Conservation (phyloP, 1,284 basidiomycete genomes). For the Ustanciosporium gigantosporum region DNA sequence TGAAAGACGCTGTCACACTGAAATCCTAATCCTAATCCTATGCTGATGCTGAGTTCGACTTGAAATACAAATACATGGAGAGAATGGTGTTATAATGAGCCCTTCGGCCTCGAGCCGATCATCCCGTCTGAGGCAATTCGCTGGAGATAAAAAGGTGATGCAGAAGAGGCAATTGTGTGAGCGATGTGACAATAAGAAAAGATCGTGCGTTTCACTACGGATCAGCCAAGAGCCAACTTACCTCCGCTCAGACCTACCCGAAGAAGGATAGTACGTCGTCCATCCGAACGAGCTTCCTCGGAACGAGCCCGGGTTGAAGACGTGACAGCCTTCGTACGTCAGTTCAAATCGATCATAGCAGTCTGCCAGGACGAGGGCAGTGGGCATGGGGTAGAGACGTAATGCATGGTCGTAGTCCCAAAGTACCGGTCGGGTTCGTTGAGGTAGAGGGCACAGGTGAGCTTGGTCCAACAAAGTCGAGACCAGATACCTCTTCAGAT, state of each 20-base stretch:
- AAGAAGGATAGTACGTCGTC: constrained; percentile 61
- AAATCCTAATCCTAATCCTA: too few relatives aligned
- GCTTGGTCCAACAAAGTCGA: constrained; percentile 61
- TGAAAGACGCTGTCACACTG: too few relatives aligned
- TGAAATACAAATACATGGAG: too few relatives aligned
- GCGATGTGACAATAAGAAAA: too few relatives aligned
- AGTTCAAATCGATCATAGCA: constrained; percentile 94
- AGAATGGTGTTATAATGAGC: too few relatives aligned
- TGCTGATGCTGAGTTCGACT: too few relatives aligned
- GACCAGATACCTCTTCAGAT: constrained; percentile 56
- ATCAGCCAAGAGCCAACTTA: too few relatives aligned
- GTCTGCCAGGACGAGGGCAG: constrained; percentile 89
- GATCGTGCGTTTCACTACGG: too few relatives aligned
- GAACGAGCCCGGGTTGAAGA: constrained; percentile 85
- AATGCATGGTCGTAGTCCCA: constrained; percentile 91
- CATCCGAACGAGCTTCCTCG: constrained; percentile 54
- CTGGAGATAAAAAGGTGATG: too few relatives aligned
- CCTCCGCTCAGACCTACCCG: constrained; percentile 55
- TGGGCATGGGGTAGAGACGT: constrained; percentile 91
- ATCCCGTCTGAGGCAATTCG: too few relatives aligned
- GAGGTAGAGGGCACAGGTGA: constrained; percentile 77
- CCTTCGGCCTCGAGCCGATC: too few relatives aligned
- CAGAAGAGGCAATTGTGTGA: too few relatives aligned
- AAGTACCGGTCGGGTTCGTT: constrained; percentile 79
- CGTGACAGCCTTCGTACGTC: constrained; percentile 97